Evolutionary conservation across 306 rosid species (phyloP), one percentile per base, ranked within the genome.

Genomic region (Rubus parviflorus): DNA sequence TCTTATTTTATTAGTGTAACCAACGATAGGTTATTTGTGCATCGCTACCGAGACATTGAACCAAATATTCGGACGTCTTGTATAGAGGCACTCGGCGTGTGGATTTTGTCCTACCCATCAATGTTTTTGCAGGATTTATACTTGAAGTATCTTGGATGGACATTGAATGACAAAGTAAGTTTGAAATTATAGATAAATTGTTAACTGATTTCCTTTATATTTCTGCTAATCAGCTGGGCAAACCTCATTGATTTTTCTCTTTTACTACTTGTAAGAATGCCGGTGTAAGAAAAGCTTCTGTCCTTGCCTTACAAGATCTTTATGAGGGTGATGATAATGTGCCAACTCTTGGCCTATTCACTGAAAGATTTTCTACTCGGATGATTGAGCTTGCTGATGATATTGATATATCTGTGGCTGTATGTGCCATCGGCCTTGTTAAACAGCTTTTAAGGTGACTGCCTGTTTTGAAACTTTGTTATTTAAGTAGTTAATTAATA

Each of bases 361-460:
- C 97, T 12, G 98, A 95, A 74, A 90, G 98, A 82, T 95, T 95
- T 89, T 92, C 98, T 41, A 86, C 87, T 72, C 87, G 97, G 72
- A 95, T 95, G 98, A 95, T 92, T 75, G 98, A 92, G 83, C 94
- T 95, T 86, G 98, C 98, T 60, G 97, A 90, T 82, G 97, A 95
- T 85, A 86, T 86, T 77, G 98, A 95, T 73, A 89, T 89, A 79
- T 84, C 97, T 82, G 98, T 92, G 75, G 97, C 97, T 79, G 97
- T 92, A 75, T 89, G 88, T 68, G 98, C 97, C 80, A 92, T 92
- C 79, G 97, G 96, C 70, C 98, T 95, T 87, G 97, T 95, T 53
- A 95, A 89, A 82, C 97, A 92, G 83, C 85, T 95, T n/a, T 82
- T 95, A 57, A 92, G 97, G 98, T 92, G 68, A 74, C 43, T 76